phyloP scores from a whole-genome alignment of 345 rosid species.

The Brassica nigra region DNA sequence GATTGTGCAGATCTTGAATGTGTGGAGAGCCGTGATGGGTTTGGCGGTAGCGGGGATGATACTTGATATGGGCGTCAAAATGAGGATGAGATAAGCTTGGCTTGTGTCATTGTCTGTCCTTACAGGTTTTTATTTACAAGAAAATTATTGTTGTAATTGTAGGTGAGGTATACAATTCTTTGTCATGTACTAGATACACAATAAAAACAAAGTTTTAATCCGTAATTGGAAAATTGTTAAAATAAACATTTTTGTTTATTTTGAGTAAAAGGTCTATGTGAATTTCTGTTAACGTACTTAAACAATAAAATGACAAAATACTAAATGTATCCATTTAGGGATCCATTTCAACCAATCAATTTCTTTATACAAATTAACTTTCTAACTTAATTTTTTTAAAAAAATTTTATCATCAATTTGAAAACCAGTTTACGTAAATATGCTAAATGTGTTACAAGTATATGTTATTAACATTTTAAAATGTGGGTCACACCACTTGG shows the following conservation, averaged over 20 bases:
- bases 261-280: not conserved
- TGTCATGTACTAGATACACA: conserved; percentile 10
- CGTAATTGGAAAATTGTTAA: not conserved
- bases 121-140: conserved; percentile 5
- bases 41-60: conserved; percentile 34
- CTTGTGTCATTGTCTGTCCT: conserved; percentile 31
- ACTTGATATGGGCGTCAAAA: conserved; percentile 25
- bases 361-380: not conserved
- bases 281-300: not conserved
- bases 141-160: not conserved
- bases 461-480: not conserved
- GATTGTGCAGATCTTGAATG: conserved; percentile 47
- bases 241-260: not conserved
- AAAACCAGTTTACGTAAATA: not conserved
- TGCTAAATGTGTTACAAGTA: not conserved
- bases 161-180: conserved; percentile 45
- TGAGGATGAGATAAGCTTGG: conserved; percentile 26
- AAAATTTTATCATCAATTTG: not conserved
- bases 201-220: not conserved
- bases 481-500: conserved; percentile 35
- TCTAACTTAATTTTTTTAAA: not conserved
- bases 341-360: not conserved
- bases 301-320: not conserved
- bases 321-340: not conserved
- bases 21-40: conserved; percentile 39